These are phyloP conservation scores for Penicillium aurantiogriseum DNA, from an alignment of 2,329 filamentous ascomycete species.

Conservation along the genomic window DNA sequence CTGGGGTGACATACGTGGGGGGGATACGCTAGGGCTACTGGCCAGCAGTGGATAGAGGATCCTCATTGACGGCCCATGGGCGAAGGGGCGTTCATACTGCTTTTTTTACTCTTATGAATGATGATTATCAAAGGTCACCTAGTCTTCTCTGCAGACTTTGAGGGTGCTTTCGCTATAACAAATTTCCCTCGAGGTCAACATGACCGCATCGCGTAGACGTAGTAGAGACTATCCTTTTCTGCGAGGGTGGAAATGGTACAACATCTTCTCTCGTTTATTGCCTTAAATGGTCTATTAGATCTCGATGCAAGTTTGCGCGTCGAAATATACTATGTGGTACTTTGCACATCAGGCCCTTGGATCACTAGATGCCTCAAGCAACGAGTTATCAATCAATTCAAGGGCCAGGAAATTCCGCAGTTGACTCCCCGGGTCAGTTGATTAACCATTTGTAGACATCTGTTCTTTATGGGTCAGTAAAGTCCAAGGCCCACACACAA, in stretches of 20 bases:
- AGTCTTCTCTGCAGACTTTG: constrained; percentile 4
- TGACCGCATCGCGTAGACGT: neutral
- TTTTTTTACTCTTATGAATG: constrained; percentile 19
- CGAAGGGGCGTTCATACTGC: constrained; percentile 10
- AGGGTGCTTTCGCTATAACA: constrained; percentile 9
- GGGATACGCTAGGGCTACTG: neutral
- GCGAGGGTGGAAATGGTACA: too few species aligned
- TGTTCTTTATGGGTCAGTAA: neutral
- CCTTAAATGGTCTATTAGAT: neutral
- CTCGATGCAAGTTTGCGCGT: neutral
- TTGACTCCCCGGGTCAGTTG: neutral
- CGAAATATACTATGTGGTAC: neutral
- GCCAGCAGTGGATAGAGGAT: neutral
- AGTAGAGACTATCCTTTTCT: too few species aligned
- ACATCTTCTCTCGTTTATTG: neutral
- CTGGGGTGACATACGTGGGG: neutral
- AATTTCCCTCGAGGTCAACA: neutral
- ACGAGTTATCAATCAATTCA: neutral
- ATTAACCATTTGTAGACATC: neutral
- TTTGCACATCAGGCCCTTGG: too few species aligned
- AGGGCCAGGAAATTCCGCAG: neutral
- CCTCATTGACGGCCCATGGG: constrained; percentile 6
- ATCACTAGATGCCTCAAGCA: neutral
- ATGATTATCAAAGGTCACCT: constrained; percentile 20
- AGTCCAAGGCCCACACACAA: neutral